Conservation (phyloP, 1,284 basidiomycete species). For the Cutaneotrichosporon cyanovorans region DNA sequence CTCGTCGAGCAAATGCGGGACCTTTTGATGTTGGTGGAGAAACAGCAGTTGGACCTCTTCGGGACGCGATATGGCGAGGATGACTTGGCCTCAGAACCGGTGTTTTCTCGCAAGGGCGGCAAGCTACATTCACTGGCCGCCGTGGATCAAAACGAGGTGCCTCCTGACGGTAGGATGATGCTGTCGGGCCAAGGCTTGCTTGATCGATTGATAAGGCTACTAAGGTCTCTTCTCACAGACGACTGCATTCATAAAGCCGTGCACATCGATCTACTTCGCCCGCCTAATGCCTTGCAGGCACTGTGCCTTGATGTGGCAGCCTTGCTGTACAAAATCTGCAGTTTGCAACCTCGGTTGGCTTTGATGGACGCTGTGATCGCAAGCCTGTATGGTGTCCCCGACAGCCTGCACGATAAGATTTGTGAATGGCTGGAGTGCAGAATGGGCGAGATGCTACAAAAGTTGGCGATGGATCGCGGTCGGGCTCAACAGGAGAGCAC, state of each 20-base stretch:
- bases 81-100: no score
- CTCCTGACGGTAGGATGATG: no score
- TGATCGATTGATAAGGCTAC: constrained; percentile 14
- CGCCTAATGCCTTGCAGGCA: constrained; percentile 36
- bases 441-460: constrained; percentile 23
- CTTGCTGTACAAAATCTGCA: constrained; percentile 44
- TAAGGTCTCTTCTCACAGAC: constrained; percentile 17
- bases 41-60: constrained; percentile 31
- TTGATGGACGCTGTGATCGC: constrained; percentile 33
- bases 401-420: constrained; percentile 47
- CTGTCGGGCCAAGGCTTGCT: constrained; percentile 17
- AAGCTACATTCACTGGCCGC: constrained; percentile 1
- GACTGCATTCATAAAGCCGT: constrained; percentile 30
- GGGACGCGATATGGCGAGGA: no score
- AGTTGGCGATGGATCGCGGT: constrained; percentile 16
- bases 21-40: constrained; percentile 28
- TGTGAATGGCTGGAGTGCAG: constrained; percentile 47
- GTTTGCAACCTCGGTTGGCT: constrained; percentile 39
- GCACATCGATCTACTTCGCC: constrained; percentile 25
- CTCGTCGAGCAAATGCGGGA: constrained; percentile 38
- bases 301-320: constrained; percentile 42
- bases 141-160: no score
- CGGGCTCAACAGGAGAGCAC: not conserved
- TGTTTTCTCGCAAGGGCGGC: no score
- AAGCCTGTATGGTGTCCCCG: constrained; percentile 29